Conservation (phyloP, 345 rosid genomes). For the Gossypium herbaceum region DNA sequence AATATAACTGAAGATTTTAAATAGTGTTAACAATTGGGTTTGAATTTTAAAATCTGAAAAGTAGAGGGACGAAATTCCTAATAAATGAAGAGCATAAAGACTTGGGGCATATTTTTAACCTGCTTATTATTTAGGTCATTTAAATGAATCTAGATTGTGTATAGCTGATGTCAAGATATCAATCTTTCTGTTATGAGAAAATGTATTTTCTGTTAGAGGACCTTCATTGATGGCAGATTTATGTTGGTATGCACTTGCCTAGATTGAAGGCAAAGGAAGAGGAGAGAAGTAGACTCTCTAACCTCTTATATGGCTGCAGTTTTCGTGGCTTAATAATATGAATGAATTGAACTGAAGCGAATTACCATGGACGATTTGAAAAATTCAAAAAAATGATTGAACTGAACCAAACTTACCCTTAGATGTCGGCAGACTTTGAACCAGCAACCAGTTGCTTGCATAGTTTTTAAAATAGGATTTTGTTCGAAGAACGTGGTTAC, state of each 20-base stretch:
- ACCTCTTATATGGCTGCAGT: neutral
- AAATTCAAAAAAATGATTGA: neutral
- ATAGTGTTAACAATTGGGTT: too few species aligned
- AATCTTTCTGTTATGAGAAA: neutral
- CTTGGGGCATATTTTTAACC: too few species aligned
- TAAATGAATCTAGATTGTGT: neutral
- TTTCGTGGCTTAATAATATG: neutral
- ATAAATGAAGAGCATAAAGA: too few species aligned
- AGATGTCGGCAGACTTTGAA: neutral
- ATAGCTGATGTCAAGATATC: neutral
- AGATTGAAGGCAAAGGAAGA: neutral
- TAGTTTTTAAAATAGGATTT: neutral
- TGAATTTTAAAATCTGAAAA: too few species aligned
- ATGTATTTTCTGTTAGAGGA: neutral
- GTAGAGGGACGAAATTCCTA: too few species aligned
- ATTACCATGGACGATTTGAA: too few species aligned
- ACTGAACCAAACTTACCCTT: too few species aligned
- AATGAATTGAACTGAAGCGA: neutral
- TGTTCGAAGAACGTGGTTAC: neutral
- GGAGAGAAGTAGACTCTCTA: neutral
- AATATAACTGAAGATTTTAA: too few species aligned
- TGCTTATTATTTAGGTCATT: neutral
- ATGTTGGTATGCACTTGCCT: neutral
- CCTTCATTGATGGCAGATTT: neutral
- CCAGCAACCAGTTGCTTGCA: neutral